A percentile compares a stretch with the other conserved stretches of the same genome.
phyloP scores from a whole-genome alignment of 306 rosid species.

The Gleditsia sinensis region DNA sequence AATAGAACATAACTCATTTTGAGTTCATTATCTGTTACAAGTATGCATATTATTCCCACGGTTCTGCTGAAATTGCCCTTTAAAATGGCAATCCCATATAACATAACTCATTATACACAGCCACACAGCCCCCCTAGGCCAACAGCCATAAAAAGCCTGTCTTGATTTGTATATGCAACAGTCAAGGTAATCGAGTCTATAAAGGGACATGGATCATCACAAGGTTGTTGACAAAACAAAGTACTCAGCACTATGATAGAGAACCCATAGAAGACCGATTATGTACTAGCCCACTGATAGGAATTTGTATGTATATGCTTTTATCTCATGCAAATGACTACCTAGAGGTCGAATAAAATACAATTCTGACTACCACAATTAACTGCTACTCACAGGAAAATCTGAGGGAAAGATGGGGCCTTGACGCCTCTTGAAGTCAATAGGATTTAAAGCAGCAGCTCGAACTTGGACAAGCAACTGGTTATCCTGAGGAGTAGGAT shows the following conservation, averaged over 20 bases:
- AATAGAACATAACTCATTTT: too few relatives aligned
- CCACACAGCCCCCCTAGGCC: too few relatives aligned
- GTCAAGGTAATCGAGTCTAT: not conserved
- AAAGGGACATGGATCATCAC: not conserved
- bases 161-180: not conserved
- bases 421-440: slow-evolving; percentile 47
- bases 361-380: too few relatives aligned
- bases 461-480: slow-evolving; percentile 44
- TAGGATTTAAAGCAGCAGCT: slow-evolving; percentile 53
- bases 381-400: slow-evolving; percentile 39
- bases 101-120: not conserved
- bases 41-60: not conserved
- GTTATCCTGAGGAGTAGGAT: slow-evolving; percentile 38
- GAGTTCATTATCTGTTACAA: not conserved
- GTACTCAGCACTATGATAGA: not conserved
- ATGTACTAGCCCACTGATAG: not conserved
- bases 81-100: not conserved
- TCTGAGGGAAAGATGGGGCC: slow-evolving; percentile 35
- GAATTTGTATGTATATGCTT: not conserved
- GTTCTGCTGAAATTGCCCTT: not conserved
- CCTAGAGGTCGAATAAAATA: not conserved
- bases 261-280: not conserved
- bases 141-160: not conserved
- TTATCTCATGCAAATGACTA: not conserved
- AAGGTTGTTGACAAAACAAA: not conserved